Evolutionary conservation across 495 filamentous ascomycete species (phyloP).

Genomic region (Zalerion maritima): DNA sequence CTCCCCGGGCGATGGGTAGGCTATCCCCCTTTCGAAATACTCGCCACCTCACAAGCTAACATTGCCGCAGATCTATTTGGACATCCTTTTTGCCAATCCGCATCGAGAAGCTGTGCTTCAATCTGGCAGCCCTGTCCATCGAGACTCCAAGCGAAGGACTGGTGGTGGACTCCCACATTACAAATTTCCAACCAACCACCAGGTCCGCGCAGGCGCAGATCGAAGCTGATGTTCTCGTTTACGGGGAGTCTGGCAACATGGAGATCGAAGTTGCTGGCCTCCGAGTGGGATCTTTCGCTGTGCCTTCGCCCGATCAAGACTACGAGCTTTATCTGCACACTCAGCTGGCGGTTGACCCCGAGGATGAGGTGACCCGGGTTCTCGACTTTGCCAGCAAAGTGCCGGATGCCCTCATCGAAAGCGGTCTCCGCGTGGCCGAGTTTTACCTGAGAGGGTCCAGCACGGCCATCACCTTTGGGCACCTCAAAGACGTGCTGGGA

Average conservation of each 20-base stretch:
- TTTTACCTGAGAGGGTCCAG: constrained; percentile 10
- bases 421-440: constrained; percentile 21
- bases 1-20: constrained; percentile 27
- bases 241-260: constrained; percentile 15
- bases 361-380: constrained; percentile 18
- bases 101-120: constrained; percentile 24
- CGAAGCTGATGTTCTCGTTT: constrained; percentile 24
- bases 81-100: constrained; percentile 26
- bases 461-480: background rate
- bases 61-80: constrained; percentile 28
- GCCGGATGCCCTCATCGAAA: constrained; percentile 14
- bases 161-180: constrained; percentile 22
- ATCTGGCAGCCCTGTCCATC: constrained; percentile 12
- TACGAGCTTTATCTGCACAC: constrained; percentile 30
- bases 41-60: constrained; percentile 4
- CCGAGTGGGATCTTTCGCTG: constrained; percentile 19
- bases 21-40: background rate
- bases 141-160: constrained; percentile 10
- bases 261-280: constrained; percentile 28
- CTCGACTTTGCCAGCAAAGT: background rate
- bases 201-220: constrained; percentile 16
- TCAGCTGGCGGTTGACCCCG: constrained; percentile 23
- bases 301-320: constrained; percentile 25
- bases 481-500: constrained; percentile 3
- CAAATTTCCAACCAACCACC: constrained; percentile 9